Evolutionary conservation across 2,329 filamentous ascomycete genomes (phyloP).

Genomic region (Lecanicillium sp.): DNA sequence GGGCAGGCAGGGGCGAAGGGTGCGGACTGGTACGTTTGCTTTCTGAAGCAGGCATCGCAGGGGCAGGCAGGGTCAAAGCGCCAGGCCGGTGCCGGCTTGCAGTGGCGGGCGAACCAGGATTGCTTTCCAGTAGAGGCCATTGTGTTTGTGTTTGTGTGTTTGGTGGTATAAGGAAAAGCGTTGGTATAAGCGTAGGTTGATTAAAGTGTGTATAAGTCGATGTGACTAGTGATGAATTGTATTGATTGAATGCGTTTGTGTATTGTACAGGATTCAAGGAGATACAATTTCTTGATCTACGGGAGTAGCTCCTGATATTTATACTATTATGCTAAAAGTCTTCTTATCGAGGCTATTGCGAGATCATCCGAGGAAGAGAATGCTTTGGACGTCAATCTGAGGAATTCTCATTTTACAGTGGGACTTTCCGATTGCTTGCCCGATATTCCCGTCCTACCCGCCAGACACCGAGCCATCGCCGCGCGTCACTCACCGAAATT

Average conservation of each 20-base stretch:
- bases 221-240: no score
- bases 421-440: neutral
- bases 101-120: conserved; percentile 32
- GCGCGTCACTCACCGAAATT: no score
- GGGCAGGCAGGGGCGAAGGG: conserved; percentile 23
- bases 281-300: no score
- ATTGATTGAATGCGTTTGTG: no score
- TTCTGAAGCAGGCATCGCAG: conserved; percentile 23
- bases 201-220: neutral
- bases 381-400: neutral
- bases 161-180: conserved; percentile 1
- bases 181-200: neutral
- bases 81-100: conserved; percentile 28
- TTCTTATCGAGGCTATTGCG: neutral
- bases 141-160: no score
- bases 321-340: conserved; percentile 2
- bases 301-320: conserved; percentile 1
- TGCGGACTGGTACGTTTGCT: no score
- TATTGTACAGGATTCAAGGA: no score
- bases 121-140: conserved; percentile 21
- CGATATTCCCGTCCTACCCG: neutral
- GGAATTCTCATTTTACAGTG: conserved; percentile 2
- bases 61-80: conserved; percentile 24
- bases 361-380: conserved; percentile 4
- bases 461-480: conserved; percentile 5